Percentiles rank a stretch among this genome's conserved stretches.
phyloP scores from a whole-genome alignment of 345 rosid species.

The Diplotaxis tenuifolia region DNA sequence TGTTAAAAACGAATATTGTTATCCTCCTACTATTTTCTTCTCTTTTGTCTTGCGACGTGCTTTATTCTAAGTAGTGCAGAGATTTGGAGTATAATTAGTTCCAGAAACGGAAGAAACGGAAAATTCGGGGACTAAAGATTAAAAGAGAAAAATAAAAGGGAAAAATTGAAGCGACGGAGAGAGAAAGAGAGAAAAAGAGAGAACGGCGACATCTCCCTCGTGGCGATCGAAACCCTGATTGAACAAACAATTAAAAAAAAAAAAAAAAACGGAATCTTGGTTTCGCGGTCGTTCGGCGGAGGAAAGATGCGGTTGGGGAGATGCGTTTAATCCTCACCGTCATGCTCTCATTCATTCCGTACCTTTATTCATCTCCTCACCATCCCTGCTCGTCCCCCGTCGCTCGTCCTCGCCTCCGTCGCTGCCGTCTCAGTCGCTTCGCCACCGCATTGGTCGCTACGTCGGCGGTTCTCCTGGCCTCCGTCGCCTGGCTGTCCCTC shows the following conservation, averaged over 20 bases:
- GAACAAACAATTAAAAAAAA: not conserved
- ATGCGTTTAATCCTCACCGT: conserved; percentile 40
- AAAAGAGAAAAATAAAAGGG: not conserved
- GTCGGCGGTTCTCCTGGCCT: conserved; percentile 59
- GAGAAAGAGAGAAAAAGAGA: not conserved
- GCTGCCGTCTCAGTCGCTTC: conserved; percentile 52
- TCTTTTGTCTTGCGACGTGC: not conserved
- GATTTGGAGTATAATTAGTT: not conserved
- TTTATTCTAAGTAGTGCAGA: not conserved
- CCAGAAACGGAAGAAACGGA: not conserved
- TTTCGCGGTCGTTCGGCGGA: conserved; percentile 31
- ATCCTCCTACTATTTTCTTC: not conserved
- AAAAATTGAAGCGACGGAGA: conserved; percentile 5
- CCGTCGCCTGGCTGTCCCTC: conserved; percentile 82
- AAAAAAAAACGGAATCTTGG: not conserved
- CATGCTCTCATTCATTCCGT: conserved; percentile 35
- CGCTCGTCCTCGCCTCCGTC: conserved; percentile 41
- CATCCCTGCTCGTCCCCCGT: conserved; percentile 38
- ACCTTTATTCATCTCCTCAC: conserved; percentile 24
- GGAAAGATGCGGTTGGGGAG: conserved; percentile 45
- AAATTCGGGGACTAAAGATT: not conserved
- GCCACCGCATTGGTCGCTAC: conserved; percentile 53
- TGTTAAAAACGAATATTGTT: not conserved
- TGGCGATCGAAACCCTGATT: conserved; percentile 31
- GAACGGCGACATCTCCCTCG: conserved; percentile 16